Evolutionary conservation across 1,284 basidiomycete species (phyloP), one percentile per base, ranked within the genome.

Genomic region (Apiotrichum veenhuisii): DNA sequence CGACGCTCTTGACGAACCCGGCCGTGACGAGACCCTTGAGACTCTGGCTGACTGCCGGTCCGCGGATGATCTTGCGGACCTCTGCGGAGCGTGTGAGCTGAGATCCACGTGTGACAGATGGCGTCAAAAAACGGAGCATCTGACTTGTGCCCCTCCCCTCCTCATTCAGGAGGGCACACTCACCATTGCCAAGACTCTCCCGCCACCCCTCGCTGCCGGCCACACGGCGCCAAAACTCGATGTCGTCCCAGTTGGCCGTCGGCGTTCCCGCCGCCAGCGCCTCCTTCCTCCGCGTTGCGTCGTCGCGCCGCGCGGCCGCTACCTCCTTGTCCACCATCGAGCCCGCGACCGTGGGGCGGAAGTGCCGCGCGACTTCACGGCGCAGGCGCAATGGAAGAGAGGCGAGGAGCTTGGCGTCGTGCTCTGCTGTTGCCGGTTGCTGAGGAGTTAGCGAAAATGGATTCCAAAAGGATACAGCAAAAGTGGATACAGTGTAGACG

Each of bases 11-110:
- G 45, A 81, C 78, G 9, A 88, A 68, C 0, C 92, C 92, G 7
- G 90, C 89, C 54, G 87, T 92, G 20, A 89, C 82, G 52, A 96
- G 72, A 10, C 93, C 93, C 77, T 96, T 97, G 63, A 89, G 66
- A 9, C 87, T 83, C 78, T 97, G 92, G 14, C 89, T 80, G 5
- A 89, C 84, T 12, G 92, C 90, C 5, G 93, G 90, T 58, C 84
- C 82, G 59, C 85, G 82, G 50, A 96, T 91, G 69, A 94, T 93
- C 26, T 78, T 76, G 40, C 80, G 76, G 79, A 91, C 84, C 76
- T 90, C 89, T 90, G 66, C 7, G 30, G 30, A 17, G 15, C 22
- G 5, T 48, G 54, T 54, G 61, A 61, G 58, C 57, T 47, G 11
- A 25, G 22, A 3, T n/a, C n/a, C n/a, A n/a, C n/a, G n/a, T n/a